Percentiles rank a stretch among this genome's conserved stretches.
phyloP scores from a whole-genome alignment of 2,329 filamentous ascomycete genomes.

The Clarireedia sp. region DNA sequence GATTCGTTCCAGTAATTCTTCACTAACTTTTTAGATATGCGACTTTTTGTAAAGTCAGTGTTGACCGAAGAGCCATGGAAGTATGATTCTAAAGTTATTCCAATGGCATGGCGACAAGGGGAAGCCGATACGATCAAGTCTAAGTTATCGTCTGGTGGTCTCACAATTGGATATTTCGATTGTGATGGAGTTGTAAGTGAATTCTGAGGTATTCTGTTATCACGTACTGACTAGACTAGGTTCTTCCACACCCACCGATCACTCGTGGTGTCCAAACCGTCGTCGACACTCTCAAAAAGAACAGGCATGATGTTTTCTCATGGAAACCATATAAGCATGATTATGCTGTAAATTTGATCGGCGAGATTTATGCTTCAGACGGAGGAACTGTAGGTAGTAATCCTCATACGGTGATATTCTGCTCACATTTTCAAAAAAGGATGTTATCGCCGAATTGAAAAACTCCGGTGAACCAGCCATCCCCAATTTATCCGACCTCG shows the following conservation, averaged over 20 bases:
- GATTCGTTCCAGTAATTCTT: conserved; percentile 17
- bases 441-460: conserved; percentile 29
- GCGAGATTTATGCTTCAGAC: conserved; percentile 24
- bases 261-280: conserved; percentile 44
- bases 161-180: conserved; percentile 31
- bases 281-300: conserved; percentile 38
- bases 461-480: conserved; percentile 46
- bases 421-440: not conserved
- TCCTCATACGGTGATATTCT: not conserved
- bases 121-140: conserved; percentile 27
- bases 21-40: conserved; percentile 25
- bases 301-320: conserved; percentile 45
- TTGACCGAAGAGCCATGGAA: conserved; percentile 30
- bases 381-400: conserved; percentile 15
- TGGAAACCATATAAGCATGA: conserved; percentile 30
- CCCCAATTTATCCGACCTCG: conserved; percentile 22
- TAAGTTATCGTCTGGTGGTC: conserved; percentile 31
- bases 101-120: conserved; percentile 35
- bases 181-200: conserved; percentile 29
- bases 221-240: conserved; percentile 41
- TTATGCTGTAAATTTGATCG: conserved; percentile 23
- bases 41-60: conserved; percentile 30
- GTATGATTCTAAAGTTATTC: conserved; percentile 32
- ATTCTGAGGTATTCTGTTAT: conserved; percentile 39
- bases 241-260: conserved; percentile 52